phyloP scores from a whole-genome alignment of 495 filamentous ascomycete species.

The Tuber calosporum region DNA sequence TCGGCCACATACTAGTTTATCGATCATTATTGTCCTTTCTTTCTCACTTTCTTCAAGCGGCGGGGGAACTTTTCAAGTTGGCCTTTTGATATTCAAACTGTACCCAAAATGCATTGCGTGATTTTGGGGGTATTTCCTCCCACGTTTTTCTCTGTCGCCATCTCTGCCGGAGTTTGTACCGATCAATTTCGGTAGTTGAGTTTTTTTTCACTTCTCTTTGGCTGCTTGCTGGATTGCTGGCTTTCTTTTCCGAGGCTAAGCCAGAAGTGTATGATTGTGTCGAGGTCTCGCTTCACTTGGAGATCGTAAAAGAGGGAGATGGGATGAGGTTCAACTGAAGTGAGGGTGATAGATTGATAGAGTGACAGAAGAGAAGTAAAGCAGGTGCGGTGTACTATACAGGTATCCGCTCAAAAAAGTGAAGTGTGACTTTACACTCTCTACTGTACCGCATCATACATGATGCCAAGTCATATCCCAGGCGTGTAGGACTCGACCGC shows the following conservation, averaged over 20 bases:
- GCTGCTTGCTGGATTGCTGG: not conserved
- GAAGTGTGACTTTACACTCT: not conserved
- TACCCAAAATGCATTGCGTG: not conserved
- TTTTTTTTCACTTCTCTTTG: not conserved
- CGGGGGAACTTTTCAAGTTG: not conserved
- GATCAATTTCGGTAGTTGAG: slow-evolving; percentile 3
- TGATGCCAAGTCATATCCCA: slow-evolving; percentile 4
- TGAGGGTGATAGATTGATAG: not conserved
- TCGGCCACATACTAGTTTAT: not conserved
- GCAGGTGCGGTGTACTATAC: not conserved
- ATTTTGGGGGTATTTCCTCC: not conserved
- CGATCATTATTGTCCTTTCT: not conserved
- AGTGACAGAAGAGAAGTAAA: not conserved
- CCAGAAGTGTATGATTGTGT: not conserved
- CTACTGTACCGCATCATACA: no score
- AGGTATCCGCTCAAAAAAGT: not conserved
- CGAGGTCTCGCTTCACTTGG: not conserved
- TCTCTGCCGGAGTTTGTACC: not conserved
- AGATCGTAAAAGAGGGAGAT: not conserved
- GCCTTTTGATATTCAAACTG: not conserved
- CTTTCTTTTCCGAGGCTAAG: not conserved
- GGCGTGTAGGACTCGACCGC: not conserved
- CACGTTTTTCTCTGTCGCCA: not conserved
- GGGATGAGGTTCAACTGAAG: not conserved
- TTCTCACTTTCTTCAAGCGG: not conserved